These are phyloP conservation scores for Vigna hirtella DNA, from an alignment of 306 rosid species.

Conservation along the genomic window DNA sequence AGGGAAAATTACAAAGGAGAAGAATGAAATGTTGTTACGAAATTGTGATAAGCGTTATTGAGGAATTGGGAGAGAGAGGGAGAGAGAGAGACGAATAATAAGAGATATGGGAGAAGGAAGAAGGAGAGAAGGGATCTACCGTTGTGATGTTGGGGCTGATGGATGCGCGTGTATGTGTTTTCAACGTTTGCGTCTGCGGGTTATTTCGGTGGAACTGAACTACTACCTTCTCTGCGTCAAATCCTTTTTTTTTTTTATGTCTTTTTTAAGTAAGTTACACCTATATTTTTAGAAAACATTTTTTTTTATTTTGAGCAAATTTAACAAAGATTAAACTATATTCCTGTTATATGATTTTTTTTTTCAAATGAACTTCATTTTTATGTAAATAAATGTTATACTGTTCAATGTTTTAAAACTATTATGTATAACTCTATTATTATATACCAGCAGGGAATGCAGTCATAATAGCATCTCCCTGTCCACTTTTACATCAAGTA, in stretches of 20 bases:
- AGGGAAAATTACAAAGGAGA: neutral
- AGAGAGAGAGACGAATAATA: conserved; percentile 7
- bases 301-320: too few relatives aligned
- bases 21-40: neutral
- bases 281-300: conserved; percentile 1
- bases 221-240: neutral
- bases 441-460: too few relatives aligned
- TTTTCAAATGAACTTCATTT: neutral
- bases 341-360: too few relatives aligned
- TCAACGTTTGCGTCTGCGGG: conserved; percentile 43
- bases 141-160: conserved; percentile 30
- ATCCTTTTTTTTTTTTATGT: neutral
- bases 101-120: neutral
- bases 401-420: too few relatives aligned
- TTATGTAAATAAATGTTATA: too few relatives aligned
- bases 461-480: too few relatives aligned
- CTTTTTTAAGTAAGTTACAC: conserved; percentile 4
- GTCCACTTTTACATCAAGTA: too few relatives aligned
- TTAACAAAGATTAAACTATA: too few relatives aligned
- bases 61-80: conserved; percentile 18
- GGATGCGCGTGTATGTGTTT: conserved; percentile 13
- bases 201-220: conserved; percentile 41
- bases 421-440: too few relatives aligned
- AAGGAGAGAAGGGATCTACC: conserved; percentile 45
- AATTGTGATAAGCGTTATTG: neutral